Evolutionary conservation across 345 rosid genomes (phyloP).

Genomic region (Melastoma malabathricum): DNA sequence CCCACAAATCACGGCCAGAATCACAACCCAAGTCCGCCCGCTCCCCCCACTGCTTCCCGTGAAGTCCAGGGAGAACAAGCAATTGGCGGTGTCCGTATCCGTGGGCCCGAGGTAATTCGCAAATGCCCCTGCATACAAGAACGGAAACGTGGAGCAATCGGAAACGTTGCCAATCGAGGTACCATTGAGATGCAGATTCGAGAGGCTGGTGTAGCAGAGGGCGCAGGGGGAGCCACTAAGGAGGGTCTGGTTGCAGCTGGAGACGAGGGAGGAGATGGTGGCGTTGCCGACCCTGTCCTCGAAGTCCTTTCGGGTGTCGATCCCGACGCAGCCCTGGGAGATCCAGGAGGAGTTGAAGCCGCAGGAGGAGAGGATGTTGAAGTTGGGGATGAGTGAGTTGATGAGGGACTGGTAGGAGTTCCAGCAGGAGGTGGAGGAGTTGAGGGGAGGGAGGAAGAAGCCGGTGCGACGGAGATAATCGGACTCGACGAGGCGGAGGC

Average conservation of each 20-base stretch:
- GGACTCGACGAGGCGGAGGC: conserved; percentile 66
- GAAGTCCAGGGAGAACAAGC: conserved; percentile 45
- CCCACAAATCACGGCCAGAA: conserved; percentile 15
- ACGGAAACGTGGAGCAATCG: conserved; percentile 44
- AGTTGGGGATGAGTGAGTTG: conserved; percentile 18
- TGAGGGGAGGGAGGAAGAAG: conserved; percentile 45
- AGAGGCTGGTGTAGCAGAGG: conserved; percentile 42
- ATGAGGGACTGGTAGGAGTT: conserved; percentile 28
- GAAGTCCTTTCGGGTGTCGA: conserved; percentile 47
- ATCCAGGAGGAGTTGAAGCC: conserved; percentile 71
- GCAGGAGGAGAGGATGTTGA: conserved; percentile 44
- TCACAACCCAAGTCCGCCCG: conserved; percentile 14
- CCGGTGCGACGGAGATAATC: conserved; percentile 38
- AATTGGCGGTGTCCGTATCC: conserved; percentile 44
- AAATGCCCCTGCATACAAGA: conserved; percentile 61
- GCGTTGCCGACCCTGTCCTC: conserved; percentile 28
- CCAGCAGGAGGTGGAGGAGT: conserved; percentile 66
- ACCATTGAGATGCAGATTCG: conserved; percentile 30
- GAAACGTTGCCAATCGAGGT: conserved; percentile 47
- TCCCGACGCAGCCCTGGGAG: conserved; percentile 62
- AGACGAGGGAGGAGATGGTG: conserved; percentile 12
- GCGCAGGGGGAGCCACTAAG: conserved; percentile 65
- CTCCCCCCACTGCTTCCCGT: conserved; percentile 8
- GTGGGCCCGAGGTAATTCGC: conserved; percentile 53
- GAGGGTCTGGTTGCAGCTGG: conserved; percentile 53